Percentiles rank a stretch among this genome's conserved stretches.
phyloP scores from a whole-genome alignment of 106 monocot species.

The Agapanthus africanus region DNA sequence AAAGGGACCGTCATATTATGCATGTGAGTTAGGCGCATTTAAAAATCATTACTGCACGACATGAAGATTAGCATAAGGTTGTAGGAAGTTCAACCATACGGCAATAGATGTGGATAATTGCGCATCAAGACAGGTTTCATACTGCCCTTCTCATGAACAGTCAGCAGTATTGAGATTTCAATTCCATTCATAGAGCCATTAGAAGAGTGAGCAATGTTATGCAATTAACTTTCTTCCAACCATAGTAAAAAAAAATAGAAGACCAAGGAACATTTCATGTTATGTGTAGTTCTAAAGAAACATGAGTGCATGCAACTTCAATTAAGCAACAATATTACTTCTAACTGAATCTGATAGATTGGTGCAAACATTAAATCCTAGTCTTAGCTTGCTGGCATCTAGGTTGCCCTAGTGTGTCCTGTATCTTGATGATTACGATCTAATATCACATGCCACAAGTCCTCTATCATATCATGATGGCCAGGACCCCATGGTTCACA shows the following conservation, averaged over 20 bases:
- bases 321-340: background rate
- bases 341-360: background rate
- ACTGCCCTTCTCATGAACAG: background rate
- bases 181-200: background rate
- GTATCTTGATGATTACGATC: too few species aligned
- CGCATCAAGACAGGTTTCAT: background rate
- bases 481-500: too few species aligned
- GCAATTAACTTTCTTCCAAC: too few species aligned
- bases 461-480: background rate
- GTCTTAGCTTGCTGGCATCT: background rate
- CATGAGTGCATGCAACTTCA: background rate
- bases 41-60: too few species aligned
- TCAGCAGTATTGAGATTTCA: background rate
- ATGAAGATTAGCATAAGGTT: too few species aligned
- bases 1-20: too few species aligned
- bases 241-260: background rate
- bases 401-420: too few species aligned
- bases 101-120: background rate
- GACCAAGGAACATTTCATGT: background rate
- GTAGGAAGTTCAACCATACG: too few species aligned
- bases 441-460: too few species aligned
- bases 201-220: too few species aligned
- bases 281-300: slow-evolving; percentile 1
- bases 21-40: too few species aligned
- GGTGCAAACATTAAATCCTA: background rate